A percentile compares a stretch with the other conserved stretches of the same genome.
phyloP scores from a whole-genome alignment of 2,329 filamentous ascomycete species.

The Dactylellina sp. region DNA sequence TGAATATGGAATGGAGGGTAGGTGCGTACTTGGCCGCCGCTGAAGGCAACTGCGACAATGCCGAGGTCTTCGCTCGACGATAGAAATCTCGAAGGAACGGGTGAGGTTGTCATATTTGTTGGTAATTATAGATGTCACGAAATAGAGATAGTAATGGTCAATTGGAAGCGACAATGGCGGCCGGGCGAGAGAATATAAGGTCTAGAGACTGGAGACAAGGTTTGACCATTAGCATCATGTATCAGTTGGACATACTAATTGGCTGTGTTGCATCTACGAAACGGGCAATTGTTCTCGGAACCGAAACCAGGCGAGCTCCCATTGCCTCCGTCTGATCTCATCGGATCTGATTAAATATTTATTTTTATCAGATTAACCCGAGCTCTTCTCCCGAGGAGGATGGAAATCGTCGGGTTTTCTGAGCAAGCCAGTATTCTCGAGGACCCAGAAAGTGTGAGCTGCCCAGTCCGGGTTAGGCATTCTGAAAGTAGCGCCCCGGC shows the following conservation, averaged over 20 bases:
- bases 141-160: constrained; percentile 3
- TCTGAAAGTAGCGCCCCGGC: constrained; percentile 25
- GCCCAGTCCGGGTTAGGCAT: constrained; percentile 33
- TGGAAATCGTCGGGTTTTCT: too few species aligned
- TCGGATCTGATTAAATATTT: constrained; percentile 45
- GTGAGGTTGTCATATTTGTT: constrained; percentile 68
- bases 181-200: constrained; percentile 11
- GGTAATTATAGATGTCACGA: neutral
- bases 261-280: constrained; percentile 40
- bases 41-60: constrained; percentile 94
- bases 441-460: constrained; percentile 6
- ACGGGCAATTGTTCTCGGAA: constrained; percentile 9
- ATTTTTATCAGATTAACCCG: too few species aligned
- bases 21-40: constrained; percentile 85
- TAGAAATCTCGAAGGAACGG: constrained; percentile 79
- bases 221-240: constrained; percentile 3
- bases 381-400: neutral
- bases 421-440: too few species aligned
- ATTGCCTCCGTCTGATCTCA: neutral
- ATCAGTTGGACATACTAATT: neutral
- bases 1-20: constrained; percentile 43
- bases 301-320: neutral
- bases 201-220: constrained; percentile 35
- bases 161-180: neutral
- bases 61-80: constrained; percentile 82